Evolutionary conservation across 129 eudicot species (phyloP).

Genomic region (Flaveria robusta): DNA sequence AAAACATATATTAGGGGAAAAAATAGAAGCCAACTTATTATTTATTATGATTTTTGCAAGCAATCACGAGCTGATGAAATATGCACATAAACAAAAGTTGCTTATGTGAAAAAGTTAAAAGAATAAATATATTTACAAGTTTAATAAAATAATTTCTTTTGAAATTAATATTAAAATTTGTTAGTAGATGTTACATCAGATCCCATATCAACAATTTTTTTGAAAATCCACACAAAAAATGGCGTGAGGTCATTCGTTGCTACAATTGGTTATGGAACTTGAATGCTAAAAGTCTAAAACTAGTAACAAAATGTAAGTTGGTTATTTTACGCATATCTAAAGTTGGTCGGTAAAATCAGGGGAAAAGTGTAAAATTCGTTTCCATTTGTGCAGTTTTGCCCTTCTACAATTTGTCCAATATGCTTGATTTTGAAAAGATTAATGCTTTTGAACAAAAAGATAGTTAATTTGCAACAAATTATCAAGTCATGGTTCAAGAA

Average conservation of each 20-base stretch:
- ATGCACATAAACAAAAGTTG: neutral
- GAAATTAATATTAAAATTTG: neutral
- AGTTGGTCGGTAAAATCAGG: slow-evolving; percentile 1
- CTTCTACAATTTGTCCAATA: slow-evolving; percentile 8
- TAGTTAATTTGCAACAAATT: neutral
- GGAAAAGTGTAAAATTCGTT: neutral
- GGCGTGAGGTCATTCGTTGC: neutral
- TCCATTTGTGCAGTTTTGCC: neutral
- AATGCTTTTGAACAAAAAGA: too few species aligned
- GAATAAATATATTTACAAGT: neutral
- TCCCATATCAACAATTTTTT: neutral
- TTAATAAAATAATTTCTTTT: neutral
- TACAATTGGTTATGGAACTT: neutral
- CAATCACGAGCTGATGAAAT: neutral
- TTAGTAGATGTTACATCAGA: neutral
- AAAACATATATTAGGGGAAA: neutral
- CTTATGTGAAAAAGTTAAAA: neutral
- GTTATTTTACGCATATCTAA: neutral
- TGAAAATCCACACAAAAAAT: neutral
- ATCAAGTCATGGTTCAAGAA: slow-evolving; percentile 15
- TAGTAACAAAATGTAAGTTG: neutral
- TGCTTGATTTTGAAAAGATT: neutral
- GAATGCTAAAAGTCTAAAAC: neutral
- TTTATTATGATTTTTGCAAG: neutral
- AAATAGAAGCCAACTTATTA: neutral